These are phyloP conservation scores for Ocimum tenuiflorum DNA, from an alignment of 257 asterid species.

Conservation along the genomic window DNA sequence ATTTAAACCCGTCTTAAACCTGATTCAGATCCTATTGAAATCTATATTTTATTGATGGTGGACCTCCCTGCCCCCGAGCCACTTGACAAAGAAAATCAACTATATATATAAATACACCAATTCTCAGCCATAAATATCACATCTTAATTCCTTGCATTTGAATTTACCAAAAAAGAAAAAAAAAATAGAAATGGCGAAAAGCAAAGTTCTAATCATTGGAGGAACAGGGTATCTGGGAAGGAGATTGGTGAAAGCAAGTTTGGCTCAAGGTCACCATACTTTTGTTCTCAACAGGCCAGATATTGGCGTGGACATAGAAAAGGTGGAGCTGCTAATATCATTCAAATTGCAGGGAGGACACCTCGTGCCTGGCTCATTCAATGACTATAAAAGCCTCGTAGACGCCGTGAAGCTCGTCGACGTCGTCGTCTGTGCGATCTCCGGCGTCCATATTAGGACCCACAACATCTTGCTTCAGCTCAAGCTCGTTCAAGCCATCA, in stretches of 20 bases:
- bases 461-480: slow-evolving; percentile 46
- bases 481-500: slow-evolving; percentile 57
- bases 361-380: slow-evolving; percentile 49
- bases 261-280: slow-evolving; percentile 46
- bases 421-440: slow-evolving; percentile 53
- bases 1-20: too few species aligned
- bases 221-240: slow-evolving; percentile 66
- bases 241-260: slow-evolving; percentile 53
- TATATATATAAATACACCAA: too few species aligned
- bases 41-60: too few species aligned
- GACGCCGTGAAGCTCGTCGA: slow-evolving; percentile 57
- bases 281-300: slow-evolving; percentile 43
- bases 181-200: slow-evolving; percentile 32
- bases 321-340: slow-evolving; percentile 40
- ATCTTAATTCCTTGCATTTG: too few species aligned
- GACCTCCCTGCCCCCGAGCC: too few species aligned
- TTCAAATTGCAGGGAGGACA: slow-evolving; percentile 55
- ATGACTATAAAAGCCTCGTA: slow-evolving; percentile 42
- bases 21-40: too few species aligned
- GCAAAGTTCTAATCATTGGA: slow-evolving; percentile 58
- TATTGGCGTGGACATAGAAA: slow-evolving; percentile 54
- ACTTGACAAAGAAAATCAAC: too few species aligned
- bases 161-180: too few species aligned
- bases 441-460: slow-evolving; percentile 57
- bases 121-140: too few species aligned